A percentile compares a stretch with the other conserved stretches of the same genome.
Conservation (phyloP, 495 filamentous ascomycete genomes). For the Polyplosphaeria fusca region DNA sequence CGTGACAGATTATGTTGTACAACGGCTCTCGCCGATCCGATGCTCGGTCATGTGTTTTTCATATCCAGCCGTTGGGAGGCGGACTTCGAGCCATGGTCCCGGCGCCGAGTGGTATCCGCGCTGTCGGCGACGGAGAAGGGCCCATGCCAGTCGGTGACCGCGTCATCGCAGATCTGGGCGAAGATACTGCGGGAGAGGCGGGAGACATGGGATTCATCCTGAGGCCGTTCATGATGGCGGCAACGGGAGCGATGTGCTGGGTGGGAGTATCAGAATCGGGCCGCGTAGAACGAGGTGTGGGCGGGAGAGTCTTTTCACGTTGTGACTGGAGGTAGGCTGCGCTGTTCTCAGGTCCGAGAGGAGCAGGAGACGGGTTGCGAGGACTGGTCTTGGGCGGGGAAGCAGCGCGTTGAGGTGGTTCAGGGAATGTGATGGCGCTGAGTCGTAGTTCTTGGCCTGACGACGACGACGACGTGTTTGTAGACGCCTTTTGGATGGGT, state of each 20-base stretch:
- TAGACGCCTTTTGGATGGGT: slow-evolving; percentile 30
- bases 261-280: slow-evolving; percentile 4
- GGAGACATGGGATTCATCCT: slow-evolving; percentile 27
- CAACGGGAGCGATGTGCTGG: background rate
- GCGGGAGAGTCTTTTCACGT: slow-evolving; percentile 29
- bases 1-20: slow-evolving; percentile 8
- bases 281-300: slow-evolving; percentile 21
- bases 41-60: slow-evolving; percentile 4
- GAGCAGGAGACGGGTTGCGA: slow-evolving; percentile 4
- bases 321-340: slow-evolving; percentile 53
- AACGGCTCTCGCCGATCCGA: slow-evolving; percentile 12
- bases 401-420: slow-evolving; percentile 3
- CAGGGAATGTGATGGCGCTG: slow-evolving; percentile 8
- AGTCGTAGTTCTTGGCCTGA: background rate
- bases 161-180: background rate
- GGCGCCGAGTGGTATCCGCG: slow-evolving; percentile 25
- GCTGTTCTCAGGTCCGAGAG: slow-evolving; percentile 29
- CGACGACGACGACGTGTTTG: slow-evolving; percentile 8
- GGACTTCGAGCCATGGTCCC: slow-evolving; percentile 32
- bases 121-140: slow-evolving; percentile 10
- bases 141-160: background rate
- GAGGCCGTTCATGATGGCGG: slow-evolving; percentile 14
- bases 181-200: slow-evolving; percentile 12
- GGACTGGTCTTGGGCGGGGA: slow-evolving; percentile 13
- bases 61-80: slow-evolving; percentile 31